Conservation (phyloP, 495 filamentous ascomycete genomes). For the Penicillium simplicissimum region DNA sequence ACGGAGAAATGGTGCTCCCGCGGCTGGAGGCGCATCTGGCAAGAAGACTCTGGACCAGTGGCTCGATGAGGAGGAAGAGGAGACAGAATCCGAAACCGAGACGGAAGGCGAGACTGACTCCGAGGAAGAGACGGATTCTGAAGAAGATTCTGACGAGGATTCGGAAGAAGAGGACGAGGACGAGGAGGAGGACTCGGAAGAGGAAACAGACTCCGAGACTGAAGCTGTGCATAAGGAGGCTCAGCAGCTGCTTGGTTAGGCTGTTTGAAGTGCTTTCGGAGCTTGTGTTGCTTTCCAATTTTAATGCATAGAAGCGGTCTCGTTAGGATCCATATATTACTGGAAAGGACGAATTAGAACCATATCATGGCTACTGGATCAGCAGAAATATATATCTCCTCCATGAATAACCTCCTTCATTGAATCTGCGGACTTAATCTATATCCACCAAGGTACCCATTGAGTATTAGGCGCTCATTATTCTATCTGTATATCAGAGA, state of each 20-base stretch:
- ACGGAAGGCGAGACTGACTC: slow-evolving; percentile 44
- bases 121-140: slow-evolving; percentile 41
- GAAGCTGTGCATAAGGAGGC: slow-evolving; percentile 30
- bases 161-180: neutral
- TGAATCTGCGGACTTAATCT: neutral
- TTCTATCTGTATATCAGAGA: no score
- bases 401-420: neutral
- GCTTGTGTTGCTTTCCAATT: neutral
- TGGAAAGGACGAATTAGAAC: slow-evolving; percentile 5
- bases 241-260: slow-evolving; percentile 22
- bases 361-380: neutral
- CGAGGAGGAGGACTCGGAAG: slow-evolving; percentile 43
- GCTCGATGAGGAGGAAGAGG: slow-evolving; percentile 59
- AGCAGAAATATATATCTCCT: neutral
- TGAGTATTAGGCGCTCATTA: no score
- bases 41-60: slow-evolving; percentile 86
- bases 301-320: no score
- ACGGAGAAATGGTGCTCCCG: slow-evolving; percentile 18
- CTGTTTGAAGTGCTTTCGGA: neutral
- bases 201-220: slow-evolving; percentile 39
- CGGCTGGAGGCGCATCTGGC: slow-evolving; percentile 31
- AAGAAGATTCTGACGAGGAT: slow-evolving; percentile 47
- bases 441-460: neutral
- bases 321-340: no score
- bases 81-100: slow-evolving; percentile 50